These are phyloP conservation scores for Monosporascus sp. DNA, from an alignment of 2,329 filamentous ascomycete species.

Conservation along the genomic window DNA sequence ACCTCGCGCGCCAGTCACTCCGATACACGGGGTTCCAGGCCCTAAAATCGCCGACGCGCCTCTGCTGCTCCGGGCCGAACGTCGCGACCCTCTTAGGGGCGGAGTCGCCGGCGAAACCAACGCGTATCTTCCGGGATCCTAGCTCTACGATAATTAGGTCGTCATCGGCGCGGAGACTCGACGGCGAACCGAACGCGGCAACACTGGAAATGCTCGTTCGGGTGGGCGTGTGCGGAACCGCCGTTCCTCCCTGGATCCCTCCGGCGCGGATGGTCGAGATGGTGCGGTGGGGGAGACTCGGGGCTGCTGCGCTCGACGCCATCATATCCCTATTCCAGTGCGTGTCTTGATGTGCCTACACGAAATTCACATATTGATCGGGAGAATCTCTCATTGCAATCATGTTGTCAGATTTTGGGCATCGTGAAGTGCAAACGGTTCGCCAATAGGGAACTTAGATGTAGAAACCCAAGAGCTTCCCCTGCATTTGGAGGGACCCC, in stretches of 20 bases:
- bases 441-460: not conserved
- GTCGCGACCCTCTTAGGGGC: slow-evolving; percentile 64
- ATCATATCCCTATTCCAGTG: slow-evolving; percentile 22
- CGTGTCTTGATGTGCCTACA: not conserved
- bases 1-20: slow-evolving; percentile 40
- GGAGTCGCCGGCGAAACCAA: slow-evolving; percentile 82
- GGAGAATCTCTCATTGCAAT: not conserved
- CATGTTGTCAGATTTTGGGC: not conserved
- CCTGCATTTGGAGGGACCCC: not conserved
- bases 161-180: slow-evolving; percentile 67
- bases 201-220: slow-evolving; percentile 42
- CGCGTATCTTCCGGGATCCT: slow-evolving; percentile 70
- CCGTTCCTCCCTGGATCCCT: slow-evolving; percentile 26
- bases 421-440: not conserved
- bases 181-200: slow-evolving; percentile 52
- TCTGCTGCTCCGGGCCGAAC: slow-evolving; percentile 70
- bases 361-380: not conserved
- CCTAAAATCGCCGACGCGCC: slow-evolving; percentile 76
- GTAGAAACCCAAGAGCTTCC: not conserved
- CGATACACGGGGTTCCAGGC: slow-evolving; percentile 56
- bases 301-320: slow-evolving; percentile 35
- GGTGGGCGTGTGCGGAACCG: slow-evolving; percentile 55
- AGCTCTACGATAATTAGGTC: slow-evolving; percentile 80
- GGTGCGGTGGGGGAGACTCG: slow-evolving; percentile 49
- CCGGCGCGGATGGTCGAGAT: slow-evolving; percentile 51